Evolutionary conservation across 306 rosid species (phyloP).

Genomic region (Glycyrrhiza uralensis): DNA sequence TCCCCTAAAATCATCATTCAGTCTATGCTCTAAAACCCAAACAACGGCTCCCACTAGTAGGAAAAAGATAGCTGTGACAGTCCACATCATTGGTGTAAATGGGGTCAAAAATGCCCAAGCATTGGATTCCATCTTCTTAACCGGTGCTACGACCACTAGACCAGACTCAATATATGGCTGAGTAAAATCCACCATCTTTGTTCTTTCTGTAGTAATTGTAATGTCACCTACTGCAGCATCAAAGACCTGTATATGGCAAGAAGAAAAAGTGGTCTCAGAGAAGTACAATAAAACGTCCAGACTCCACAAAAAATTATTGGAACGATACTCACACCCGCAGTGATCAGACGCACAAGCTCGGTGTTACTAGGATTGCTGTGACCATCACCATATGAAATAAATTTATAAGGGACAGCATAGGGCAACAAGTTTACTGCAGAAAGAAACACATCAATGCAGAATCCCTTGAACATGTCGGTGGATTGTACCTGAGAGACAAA

Average conservation of each 20-base stretch:
- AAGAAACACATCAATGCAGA: slow-evolving; percentile 86
- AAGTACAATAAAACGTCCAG: slow-evolving; percentile 5
- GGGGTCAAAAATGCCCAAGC: slow-evolving; percentile 93
- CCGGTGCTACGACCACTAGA: slow-evolving; percentile 76
- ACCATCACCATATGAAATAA: slow-evolving; percentile 72
- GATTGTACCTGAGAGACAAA: slow-evolving; percentile 56
- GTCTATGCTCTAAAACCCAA: slow-evolving; percentile 93
- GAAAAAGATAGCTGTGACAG: slow-evolving; percentile 64
- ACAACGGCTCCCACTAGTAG: slow-evolving; percentile 77
- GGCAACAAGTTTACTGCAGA: slow-evolving; percentile 79
- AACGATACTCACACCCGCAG: slow-evolving; percentile 69
- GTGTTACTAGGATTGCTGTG: slow-evolving; percentile 55
- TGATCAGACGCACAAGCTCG: slow-evolving; percentile 68
- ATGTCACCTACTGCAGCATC: slow-evolving; percentile 92
- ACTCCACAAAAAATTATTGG: background rate
- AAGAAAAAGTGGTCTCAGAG: slow-evolving; percentile 31
- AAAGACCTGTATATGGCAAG: slow-evolving; percentile 48
- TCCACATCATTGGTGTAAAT: slow-evolving; percentile 77
- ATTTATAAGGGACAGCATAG: slow-evolving; percentile 80
- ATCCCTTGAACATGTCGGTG: slow-evolving; percentile 72
- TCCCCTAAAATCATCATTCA: slow-evolving; percentile 87
- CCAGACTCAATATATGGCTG: slow-evolving; percentile 96
- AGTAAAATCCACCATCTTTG: slow-evolving; percentile 90
- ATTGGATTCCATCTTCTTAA: slow-evolving; percentile 57
- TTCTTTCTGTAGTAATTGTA: slow-evolving; percentile 83